These are phyloP conservation scores for Musa troglodytarum DNA, from an alignment of 176 grass and related monocot genomes.

Conservation along the genomic window DNA sequence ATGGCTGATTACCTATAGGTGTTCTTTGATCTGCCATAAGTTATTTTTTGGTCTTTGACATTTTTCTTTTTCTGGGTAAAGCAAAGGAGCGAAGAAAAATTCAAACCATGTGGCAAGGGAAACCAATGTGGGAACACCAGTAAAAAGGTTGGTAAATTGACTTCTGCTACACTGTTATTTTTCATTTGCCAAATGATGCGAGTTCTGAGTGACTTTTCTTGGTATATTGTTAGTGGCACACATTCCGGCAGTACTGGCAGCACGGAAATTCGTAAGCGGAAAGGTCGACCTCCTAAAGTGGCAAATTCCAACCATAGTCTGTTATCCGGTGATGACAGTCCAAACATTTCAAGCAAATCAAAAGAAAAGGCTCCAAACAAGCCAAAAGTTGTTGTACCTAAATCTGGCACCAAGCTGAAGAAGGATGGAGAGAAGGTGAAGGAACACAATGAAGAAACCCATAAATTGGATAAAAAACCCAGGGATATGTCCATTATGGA, in stretches of 20 bases:
- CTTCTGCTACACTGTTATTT: neutral
- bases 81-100: constrained; percentile 24
- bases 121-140: constrained; percentile 21
- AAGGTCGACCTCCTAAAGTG: constrained; percentile 38
- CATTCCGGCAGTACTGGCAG: constrained; percentile 8
- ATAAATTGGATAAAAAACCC: too few species aligned
- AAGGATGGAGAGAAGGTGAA: constrained; percentile 24
- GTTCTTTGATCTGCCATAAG: neutral
- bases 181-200: neutral
- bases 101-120: constrained; percentile 1
- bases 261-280: constrained; percentile 29
- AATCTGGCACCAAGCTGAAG: constrained; percentile 16
- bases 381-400: constrained; percentile 24
- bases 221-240: constrained; percentile 24
- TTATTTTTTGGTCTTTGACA: constrained; percentile 4
- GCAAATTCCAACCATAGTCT: constrained; percentile 22
- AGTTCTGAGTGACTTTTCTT: constrained; percentile 1
- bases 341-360: constrained; percentile 18
- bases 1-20: too few species aligned
- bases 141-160: constrained; percentile 25
- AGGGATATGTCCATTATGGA: too few species aligned
- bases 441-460: too few species aligned
- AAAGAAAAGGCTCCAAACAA: constrained; percentile 23
- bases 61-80: constrained; percentile 21
- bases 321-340: constrained; percentile 20